Evolutionary conservation across 1,284 basidiomycete species (phyloP).

Genomic region (Austroboletus novae-zelandiae): DNA sequence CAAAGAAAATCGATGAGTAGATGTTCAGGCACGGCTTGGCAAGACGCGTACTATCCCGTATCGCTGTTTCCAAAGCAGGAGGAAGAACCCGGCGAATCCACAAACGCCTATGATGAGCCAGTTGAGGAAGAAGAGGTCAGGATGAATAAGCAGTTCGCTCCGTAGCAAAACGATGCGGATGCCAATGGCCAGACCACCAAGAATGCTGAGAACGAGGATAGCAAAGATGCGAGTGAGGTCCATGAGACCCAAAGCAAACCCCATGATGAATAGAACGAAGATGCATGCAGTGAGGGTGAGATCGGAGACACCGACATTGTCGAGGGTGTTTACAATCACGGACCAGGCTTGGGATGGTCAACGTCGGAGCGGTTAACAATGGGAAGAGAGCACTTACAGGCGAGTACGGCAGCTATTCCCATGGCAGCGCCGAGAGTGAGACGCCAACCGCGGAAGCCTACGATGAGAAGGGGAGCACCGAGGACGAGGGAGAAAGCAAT

Average conservation of each 20-base stretch:
- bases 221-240: constrained; percentile 47
- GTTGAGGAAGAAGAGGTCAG: constrained; percentile 41
- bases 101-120: constrained; percentile 51
- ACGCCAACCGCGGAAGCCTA: constrained; percentile 55
- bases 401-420: constrained; percentile 47
- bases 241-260: constrained; percentile 52
- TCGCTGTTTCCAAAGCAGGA: constrained; percentile 45
- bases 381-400: constrained; percentile 40
- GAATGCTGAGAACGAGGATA: constrained; percentile 43
- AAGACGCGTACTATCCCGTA: constrained; percentile 49
- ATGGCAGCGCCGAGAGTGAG: constrained; percentile 52
- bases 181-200: constrained; percentile 56
- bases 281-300: constrained; percentile 47
- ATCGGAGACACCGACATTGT: constrained; percentile 49
- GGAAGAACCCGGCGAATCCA: constrained; percentile 40
- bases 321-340: constrained; percentile 55
- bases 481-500: constrained; percentile 48
- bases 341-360: constrained; percentile 48
- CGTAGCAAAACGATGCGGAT: constrained; percentile 53
- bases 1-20: constrained; percentile 4
- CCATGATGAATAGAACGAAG: constrained; percentile 47
- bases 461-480: constrained; percentile 52
- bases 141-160: constrained; percentile 45
- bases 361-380: constrained; percentile 1
- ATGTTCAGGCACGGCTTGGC: not conserved